A percentile compares a stretch with the other conserved stretches of the same genome.
Evolutionary conservation across 768 basidiomycete genomes (phyloP).

Genomic region (Chalciporus piperatus): DNA sequence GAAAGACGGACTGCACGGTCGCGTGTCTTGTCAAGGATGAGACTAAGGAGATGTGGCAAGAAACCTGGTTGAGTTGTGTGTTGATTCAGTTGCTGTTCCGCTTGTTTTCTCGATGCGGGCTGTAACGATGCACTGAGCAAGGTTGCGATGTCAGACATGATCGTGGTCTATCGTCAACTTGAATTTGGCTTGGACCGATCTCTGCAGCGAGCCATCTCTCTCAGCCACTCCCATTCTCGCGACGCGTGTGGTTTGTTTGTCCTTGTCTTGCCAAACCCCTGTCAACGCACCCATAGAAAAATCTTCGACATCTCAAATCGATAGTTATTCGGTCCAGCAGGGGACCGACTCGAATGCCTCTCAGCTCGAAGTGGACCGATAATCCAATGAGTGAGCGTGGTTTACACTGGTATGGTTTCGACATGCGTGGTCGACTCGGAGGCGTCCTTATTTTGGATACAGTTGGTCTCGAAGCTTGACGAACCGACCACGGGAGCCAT

Average conservation of each 20-base stretch:
- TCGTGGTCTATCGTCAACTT: not conserved
- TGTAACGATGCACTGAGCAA: constrained; percentile 72
- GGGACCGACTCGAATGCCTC: too few relatives aligned
- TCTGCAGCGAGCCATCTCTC: not conserved
- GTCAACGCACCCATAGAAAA: too few relatives aligned
- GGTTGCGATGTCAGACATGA: constrained; percentile 65
- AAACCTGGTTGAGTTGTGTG: constrained; percentile 77
- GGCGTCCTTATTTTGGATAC: too few relatives aligned
- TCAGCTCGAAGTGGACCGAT: too few relatives aligned
- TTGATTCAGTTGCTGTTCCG: constrained; percentile 71
- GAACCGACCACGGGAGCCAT: too few relatives aligned
- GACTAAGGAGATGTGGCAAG: constrained; percentile 69
- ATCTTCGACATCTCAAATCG: too few relatives aligned
- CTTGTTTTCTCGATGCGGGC: constrained; percentile 69
- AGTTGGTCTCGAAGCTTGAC: too few relatives aligned
- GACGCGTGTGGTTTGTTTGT: constrained; percentile 10
- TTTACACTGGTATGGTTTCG: too few relatives aligned
- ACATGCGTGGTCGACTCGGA: too few relatives aligned
- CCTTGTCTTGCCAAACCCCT: not conserved
- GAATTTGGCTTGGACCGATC: not conserved
- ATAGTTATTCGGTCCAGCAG: too few relatives aligned
- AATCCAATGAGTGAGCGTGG: too few relatives aligned
- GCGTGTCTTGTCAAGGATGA: constrained; percentile 66
- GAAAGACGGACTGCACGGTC: constrained; percentile 76
- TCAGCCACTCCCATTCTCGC: not conserved